Evolutionary conservation across 164 flowering plant species (phyloP), one percentile per base, ranked within the genome.

Genomic region (Vitis rotundifolia): DNA sequence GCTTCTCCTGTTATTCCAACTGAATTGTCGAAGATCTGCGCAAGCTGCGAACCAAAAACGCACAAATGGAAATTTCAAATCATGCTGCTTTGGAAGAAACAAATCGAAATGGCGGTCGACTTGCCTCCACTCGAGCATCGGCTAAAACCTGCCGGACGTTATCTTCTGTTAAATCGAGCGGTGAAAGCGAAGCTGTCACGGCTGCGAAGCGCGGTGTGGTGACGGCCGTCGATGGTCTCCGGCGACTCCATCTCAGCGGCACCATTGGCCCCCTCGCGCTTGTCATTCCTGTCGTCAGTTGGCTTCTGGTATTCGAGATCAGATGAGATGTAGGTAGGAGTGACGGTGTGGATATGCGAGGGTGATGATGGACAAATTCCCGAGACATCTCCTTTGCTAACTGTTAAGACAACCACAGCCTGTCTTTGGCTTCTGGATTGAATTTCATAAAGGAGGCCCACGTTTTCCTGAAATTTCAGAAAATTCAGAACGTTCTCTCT

Each of bases 1-100:
- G 81, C 97, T 72, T 73, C 77, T 59, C 98, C 98, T 77, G 99
- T 94, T 50, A 94, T 91, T 22, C 97, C 97, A 16, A 88, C 91
- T 0, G 91, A 81, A 59, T 79, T 28, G 72, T 94, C 99, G 54
- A 92, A 94, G 29, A 94, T 79, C 59, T 91, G 97, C 1, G 75
- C 90, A 61, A 94, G 78, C 94, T 90, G 92, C 80, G 80, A 58
- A 18, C 10, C 31, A 22, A 22, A 19, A 2, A 52, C 2, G 54
- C 5, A 53, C 19, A 62, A 63, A 49, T 8, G 13, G 11, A 69
- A 13, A 52, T 2, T 9, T n/a, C 53, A 48, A 47, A 16, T 31
- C 52, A 53, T 3, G 44, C 44, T 37, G 44, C 7, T 37, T 6
- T 37, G 5, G 7, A 37, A 47, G 14, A 52, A 9, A 64, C 3